phyloP scores from a whole-genome alignment of 2,329 filamentous ascomycete genomes.

The Celoporthe dispersa region DNA sequence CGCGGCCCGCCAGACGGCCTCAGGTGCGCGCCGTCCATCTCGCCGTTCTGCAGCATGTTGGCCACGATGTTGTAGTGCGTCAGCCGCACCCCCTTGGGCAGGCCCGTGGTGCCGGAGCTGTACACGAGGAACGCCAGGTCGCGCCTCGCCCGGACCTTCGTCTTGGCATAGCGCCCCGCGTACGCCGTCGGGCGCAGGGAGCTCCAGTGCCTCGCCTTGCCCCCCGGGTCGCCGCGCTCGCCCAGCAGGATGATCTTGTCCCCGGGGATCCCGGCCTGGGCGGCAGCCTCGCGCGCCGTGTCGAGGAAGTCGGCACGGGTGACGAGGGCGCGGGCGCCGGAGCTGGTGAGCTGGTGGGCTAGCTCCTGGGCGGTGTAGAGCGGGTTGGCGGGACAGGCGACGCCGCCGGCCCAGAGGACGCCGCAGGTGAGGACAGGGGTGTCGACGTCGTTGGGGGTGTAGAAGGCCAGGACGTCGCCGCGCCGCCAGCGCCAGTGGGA shows the following conservation, averaged over 20 bases:
- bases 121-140: slow-evolving; percentile 88
- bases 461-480: slow-evolving; percentile 82
- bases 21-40: slow-evolving; percentile 60
- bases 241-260: slow-evolving; percentile 79
- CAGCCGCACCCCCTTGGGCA: slow-evolving; percentile 90
- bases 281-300: slow-evolving; percentile 69
- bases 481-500: slow-evolving; percentile 77
- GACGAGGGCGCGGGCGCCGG: slow-evolving; percentile 72
- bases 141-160: slow-evolving; percentile 67
- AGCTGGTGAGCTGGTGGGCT: slow-evolving; percentile 81
- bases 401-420: slow-evolving; percentile 79
- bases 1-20: slow-evolving; percentile 61
- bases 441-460: slow-evolving; percentile 86
- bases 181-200: slow-evolving; percentile 68
- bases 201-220: slow-evolving; percentile 72
- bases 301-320: slow-evolving; percentile 73
- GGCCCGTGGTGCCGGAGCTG: slow-evolving; percentile 85
- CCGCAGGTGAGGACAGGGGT: slow-evolving; percentile 79
- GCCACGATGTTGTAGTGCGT: slow-evolving; percentile 82
- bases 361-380: slow-evolving; percentile 84
- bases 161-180: slow-evolving; percentile 57
- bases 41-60: slow-evolving; percentile 65
- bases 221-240: slow-evolving; percentile 63
- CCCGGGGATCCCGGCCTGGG: slow-evolving; percentile 69
- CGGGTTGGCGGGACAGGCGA: slow-evolving; percentile 85